A percentile compares a stretch with the other conserved stretches of the same genome.
These are phyloP conservation scores for Schizonepeta tenuifolia DNA, from an alignment of 257 asterid species.

Conservation along the genomic window DNA sequence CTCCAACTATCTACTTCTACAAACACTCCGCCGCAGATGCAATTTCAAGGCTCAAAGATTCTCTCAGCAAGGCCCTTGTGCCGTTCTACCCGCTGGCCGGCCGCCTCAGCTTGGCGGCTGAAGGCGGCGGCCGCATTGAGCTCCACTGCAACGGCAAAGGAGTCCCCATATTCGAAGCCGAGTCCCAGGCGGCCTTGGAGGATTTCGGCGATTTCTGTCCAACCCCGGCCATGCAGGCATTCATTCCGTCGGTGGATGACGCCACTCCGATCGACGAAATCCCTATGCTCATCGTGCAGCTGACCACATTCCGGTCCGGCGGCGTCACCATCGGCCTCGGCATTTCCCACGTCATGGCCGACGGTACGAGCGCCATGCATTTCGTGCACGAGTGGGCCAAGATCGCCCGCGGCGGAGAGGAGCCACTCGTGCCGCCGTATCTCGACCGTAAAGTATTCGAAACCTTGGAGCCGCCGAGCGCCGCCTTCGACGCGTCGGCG, in stretches of 20 bases:
- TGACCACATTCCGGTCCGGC: conserved; percentile 48
- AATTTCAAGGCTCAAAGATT: conserved; percentile 31
- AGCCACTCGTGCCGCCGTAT: conserved; percentile 38
- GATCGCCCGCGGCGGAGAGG: conserved; percentile 36
- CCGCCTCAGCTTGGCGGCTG: conserved; percentile 47
- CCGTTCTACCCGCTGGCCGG: conserved; percentile 71
- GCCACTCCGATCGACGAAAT: conserved; percentile 53
- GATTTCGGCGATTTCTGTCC: conserved; percentile 70
- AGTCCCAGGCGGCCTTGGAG: conserved; percentile 48
- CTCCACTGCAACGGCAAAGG: conserved; percentile 67
- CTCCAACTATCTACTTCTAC: conserved; percentile 64
- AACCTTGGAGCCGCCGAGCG: neutral
- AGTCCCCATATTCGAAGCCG: conserved; percentile 60
- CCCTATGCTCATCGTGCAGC: conserved; percentile 46
- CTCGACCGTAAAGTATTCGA: conserved; percentile 45
- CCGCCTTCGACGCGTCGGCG: conserved; percentile 46
- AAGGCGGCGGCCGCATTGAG: conserved; percentile 59
- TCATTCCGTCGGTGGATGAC: conserved; percentile 54
- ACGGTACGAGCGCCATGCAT: conserved; percentile 52
- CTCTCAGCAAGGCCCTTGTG: conserved; percentile 54
- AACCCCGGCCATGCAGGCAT: conserved; percentile 38
- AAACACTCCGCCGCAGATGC: conserved; percentile 29
- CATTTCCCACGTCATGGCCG: conserved; percentile 51
- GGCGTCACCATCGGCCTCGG: conserved; percentile 50
- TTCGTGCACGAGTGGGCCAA: conserved; percentile 55